Base-by-base conservation (phyloP, 208 protist species). In the Acanthamoeba pearcei region DNA sequence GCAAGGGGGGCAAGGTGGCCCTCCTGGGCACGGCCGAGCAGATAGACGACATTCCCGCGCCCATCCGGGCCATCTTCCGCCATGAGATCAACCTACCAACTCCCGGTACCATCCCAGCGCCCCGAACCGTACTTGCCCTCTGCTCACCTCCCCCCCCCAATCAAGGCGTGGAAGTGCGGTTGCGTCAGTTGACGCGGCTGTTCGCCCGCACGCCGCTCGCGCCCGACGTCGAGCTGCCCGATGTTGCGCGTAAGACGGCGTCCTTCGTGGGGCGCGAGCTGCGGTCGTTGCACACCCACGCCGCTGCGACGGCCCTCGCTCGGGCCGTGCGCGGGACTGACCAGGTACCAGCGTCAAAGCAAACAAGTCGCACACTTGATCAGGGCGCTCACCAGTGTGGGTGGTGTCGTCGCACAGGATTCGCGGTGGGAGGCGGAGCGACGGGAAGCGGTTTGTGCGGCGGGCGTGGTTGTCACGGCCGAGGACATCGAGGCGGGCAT, bases 31-130 rank as follows among this genome's bases (percentile, higher is more conserved):
- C 96, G 17, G 89, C 95, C 10, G 62, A 96, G 15, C 64, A 51
- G 46, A 64, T 95, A 15, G 96, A 96, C 55, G 96, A 96, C 27
- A 46, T 96, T 29, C 90, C 95, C 57, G 78, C 91, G 46, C 78
- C 94, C 64, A n/a, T 96, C 27, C 95, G 96, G 62, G 68, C 91
- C 89, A 94, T 92, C 55, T 97, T 97, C 88, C 93, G 93, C 95
- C 94, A 97, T 82, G 96, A 97, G 76, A 94, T 96, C 29, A 64
- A 85, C 55, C 76, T 97, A 9, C 93, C 91, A 6, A 85, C 91
- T 32, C 62, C 70, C 82, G 85, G 95, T 95, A 95, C 46, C 9
- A 49, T 6, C 46, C 46, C 46, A 49, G 46, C 46, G 46, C 10
- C 46, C 46, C 46, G 32, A n/a, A n/a, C 66, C 66, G 66, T 6